Evolutionary conservation across 1,139 yeast genomes (phyloP).

Genomic region (Candida albicans): DNA sequence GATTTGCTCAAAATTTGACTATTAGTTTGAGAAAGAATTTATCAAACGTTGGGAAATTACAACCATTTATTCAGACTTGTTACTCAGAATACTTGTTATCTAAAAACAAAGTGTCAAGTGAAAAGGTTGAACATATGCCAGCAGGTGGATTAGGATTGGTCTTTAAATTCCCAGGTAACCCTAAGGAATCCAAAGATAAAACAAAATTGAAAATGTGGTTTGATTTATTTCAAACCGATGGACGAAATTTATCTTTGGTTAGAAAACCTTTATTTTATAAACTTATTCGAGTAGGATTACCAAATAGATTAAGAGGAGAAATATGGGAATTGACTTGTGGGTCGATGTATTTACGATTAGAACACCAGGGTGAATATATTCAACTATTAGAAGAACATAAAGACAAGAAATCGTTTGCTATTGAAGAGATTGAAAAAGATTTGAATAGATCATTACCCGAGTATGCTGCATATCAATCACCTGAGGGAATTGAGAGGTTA

Average conservation of each 20-base stretch:
- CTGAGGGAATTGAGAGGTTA: conserved; percentile 80
- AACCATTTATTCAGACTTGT: conserved; percentile 67
- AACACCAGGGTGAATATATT: conserved; percentile 60
- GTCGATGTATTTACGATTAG: conserved; percentile 71
- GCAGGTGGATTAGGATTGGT: conserved; percentile 81
- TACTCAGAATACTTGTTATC: conserved; percentile 82
- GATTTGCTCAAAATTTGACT: conserved; percentile 70
- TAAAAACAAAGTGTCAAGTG: conserved; percentile 53
- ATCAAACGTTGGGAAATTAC: conserved; percentile 58
- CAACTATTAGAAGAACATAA: conserved; percentile 57
- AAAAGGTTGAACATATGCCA: conserved; percentile 57
- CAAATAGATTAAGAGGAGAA: conserved; percentile 91
- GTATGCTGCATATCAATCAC: conserved; percentile 86
- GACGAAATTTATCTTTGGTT: conserved; percentile 76
- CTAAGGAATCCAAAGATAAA: conserved; percentile 74
- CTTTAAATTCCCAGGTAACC: conserved; percentile 88
- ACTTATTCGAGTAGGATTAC: conserved; percentile 84
- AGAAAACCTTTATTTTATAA: conserved; percentile 78
- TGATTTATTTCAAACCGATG: conserved; percentile 80
- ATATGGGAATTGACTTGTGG: conserved; percentile 94
- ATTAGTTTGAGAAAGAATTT: conserved; percentile 63
- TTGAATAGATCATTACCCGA: conserved; percentile 92
- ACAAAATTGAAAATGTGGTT: conserved; percentile 92
- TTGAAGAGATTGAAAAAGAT: conserved; percentile 96
- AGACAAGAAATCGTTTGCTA: conserved; percentile 72